These are phyloP conservation scores for Malassezia psittaci DNA, from an alignment of 1,284 basidiomycete species.

Conservation along the genomic window DNA sequence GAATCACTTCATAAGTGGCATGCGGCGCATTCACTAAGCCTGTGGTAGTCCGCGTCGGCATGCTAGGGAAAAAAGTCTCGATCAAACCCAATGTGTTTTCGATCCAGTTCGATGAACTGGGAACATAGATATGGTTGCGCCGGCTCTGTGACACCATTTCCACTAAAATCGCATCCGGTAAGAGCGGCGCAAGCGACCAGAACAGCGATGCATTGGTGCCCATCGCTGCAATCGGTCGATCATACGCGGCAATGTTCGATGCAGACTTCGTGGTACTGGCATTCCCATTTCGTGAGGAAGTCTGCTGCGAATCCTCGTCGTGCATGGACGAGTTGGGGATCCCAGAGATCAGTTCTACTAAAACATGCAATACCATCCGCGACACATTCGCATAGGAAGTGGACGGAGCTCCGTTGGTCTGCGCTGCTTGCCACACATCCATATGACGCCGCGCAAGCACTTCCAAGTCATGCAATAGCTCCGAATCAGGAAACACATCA, in stretches of 20 bases:
- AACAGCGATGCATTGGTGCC: slow-evolving; percentile 31
- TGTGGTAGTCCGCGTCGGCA: not conserved
- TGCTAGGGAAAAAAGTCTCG: slow-evolving; percentile 28
- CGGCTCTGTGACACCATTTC: slow-evolving; percentile 36
- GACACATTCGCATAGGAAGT: slow-evolving; percentile 7
- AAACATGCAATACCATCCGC: slow-evolving; percentile 19
- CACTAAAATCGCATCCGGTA: slow-evolving; percentile 32
- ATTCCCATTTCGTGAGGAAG: no score
- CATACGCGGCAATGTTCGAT: slow-evolving; percentile 2
- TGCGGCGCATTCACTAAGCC: slow-evolving; percentile 2
- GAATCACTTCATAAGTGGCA: slow-evolving; percentile 27
- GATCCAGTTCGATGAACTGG: slow-evolving; percentile 39
- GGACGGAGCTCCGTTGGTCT: not conserved
- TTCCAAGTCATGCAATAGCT: slow-evolving; percentile 34
- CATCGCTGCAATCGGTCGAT: slow-evolving; percentile 26
- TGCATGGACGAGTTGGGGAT: not conserved
- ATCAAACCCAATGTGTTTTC: slow-evolving; percentile 32
- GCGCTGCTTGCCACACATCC: slow-evolving; percentile 22
- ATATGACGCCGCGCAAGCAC: slow-evolving; percentile 35
- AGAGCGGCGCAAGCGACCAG: slow-evolving; percentile 33
- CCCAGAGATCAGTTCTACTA: slow-evolving; percentile 21
- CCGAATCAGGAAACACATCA: slow-evolving; percentile 29
- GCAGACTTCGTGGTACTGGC: no score
- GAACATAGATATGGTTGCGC: slow-evolving; percentile 36
- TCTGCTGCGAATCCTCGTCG: not conserved